Evolutionary conservation across 1,139 yeast species (phyloP).

Genomic region (Scheffersomyces cryptocercus): DNA sequence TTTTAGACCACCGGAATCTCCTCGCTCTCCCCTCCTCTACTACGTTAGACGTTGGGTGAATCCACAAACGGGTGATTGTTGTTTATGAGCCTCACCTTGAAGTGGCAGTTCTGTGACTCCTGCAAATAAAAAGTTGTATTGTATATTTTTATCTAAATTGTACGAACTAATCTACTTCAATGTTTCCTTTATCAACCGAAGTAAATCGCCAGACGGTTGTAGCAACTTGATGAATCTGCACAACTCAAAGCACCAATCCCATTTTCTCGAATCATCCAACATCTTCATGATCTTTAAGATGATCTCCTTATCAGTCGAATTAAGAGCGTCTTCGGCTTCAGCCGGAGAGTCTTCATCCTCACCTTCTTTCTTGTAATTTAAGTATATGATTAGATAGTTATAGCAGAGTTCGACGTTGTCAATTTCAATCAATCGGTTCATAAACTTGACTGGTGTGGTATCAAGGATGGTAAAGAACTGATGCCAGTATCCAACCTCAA

Average conservation of each 20-base stretch:
- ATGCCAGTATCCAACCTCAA: conserved; percentile 44
- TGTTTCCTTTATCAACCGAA: conserved; percentile 11
- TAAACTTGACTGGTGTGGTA: conserved; percentile 40
- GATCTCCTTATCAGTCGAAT: conserved; percentile 31
- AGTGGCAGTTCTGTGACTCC: too few species aligned
- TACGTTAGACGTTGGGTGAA: too few species aligned
- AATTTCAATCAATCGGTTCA: conserved; percentile 35
- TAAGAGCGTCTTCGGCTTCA: conserved; percentile 14
- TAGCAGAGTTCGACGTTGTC: conserved; percentile 44
- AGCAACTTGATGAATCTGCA: conserved; percentile 46
- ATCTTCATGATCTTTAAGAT: conserved; percentile 37
- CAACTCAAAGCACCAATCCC: conserved; percentile 51
- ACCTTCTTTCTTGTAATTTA: conserved; percentile 39
- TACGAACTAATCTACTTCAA: not conserved
- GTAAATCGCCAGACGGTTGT: conserved; percentile 39
- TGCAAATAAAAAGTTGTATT: too few species aligned
- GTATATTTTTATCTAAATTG: too few species aligned
- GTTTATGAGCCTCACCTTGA: too few species aligned
- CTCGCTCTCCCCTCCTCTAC: too few species aligned
- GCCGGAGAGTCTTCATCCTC: conserved; percentile 8
- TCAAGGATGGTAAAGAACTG: conserved; percentile 35
- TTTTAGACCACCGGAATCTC: too few species aligned
- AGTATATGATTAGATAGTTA: conserved; percentile 42
- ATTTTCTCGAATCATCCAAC: conserved; percentile 32
- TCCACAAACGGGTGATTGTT: too few species aligned